phyloP scores from a whole-genome alignment of 768 basidiomycete genomes.

The Mycena pura region DNA sequence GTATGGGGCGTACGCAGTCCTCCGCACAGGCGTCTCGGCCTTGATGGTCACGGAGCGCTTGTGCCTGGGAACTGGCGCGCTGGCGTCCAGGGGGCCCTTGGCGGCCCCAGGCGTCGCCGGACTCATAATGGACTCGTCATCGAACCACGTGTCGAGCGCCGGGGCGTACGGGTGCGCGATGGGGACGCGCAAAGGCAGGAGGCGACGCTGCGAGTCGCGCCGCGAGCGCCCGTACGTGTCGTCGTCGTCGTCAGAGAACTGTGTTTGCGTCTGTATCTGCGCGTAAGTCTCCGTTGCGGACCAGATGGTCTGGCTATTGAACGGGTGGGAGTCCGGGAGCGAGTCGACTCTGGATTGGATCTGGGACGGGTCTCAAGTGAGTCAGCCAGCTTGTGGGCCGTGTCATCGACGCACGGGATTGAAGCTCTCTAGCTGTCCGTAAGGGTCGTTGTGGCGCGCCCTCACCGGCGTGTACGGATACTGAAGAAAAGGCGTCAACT shows the following conservation, averaged over 20 bases:
- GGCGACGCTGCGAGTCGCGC: conserved; percentile 1
- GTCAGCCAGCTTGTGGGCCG: too few relatives aligned
- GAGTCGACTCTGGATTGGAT: conserved; percentile 17
- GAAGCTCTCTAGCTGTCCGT: conserved; percentile 8
- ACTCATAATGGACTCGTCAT: conserved; percentile 15
- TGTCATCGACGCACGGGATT: neutral
- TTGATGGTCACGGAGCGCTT: neutral
- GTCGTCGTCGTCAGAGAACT: conserved; percentile 1
- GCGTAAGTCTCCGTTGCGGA: too few relatives aligned
- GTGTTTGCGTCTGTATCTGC: neutral
- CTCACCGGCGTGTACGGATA: neutral
- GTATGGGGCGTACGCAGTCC: neutral
- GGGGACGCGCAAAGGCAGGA: neutral
- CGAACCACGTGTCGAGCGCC: neutral
- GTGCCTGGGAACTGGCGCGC: neutral
- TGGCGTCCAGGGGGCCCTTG: neutral
- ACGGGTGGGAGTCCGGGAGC: conserved; percentile 1
- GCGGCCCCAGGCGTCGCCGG: neutral
- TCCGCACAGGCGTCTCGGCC: neutral
- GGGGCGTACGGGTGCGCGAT: conserved; percentile 5
- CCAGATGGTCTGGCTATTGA: neutral
- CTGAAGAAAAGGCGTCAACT: neutral
- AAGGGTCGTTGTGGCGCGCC: neutral
- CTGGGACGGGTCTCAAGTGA: neutral
- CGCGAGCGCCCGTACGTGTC: neutral